phyloP scores from a whole-genome alignment of 345 rosid species.

The Fremontodendron californicum region DNA sequence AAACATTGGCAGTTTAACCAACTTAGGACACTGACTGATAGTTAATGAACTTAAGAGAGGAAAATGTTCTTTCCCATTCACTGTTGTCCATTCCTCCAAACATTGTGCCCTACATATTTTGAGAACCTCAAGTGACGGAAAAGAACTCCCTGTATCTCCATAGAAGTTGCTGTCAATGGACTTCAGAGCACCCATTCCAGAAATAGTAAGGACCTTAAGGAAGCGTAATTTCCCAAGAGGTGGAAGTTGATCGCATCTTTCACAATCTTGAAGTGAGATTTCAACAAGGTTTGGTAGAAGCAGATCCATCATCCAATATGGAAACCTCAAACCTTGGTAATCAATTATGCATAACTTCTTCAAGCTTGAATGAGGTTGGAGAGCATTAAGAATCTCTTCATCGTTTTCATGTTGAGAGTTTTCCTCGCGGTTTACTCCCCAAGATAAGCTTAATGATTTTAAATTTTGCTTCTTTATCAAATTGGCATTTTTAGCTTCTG shows the following conservation, averaged over 20 bases:
- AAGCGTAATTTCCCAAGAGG: conserved; percentile 2
- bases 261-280: background rate
- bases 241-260: background rate
- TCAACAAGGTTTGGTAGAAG: conserved; percentile 12
- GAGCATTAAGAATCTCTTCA: conserved; percentile 8
- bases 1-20: background rate
- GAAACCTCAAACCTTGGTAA: background rate
- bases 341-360: background rate
- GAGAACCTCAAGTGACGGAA: background rate
- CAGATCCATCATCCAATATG: background rate
- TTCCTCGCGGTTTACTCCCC: background rate
- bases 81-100: background rate
- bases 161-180: background rate
- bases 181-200: background rate
- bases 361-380: conserved; percentile 12
- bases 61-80: background rate
- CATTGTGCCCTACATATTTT: fast-evolving
- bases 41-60: background rate
- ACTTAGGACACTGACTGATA: background rate
- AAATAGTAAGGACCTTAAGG: background rate
- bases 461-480: conserved; percentile 4
- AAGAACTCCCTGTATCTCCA: background rate
- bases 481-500: background rate
- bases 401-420: background rate
- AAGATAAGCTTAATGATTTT: background rate